Evolutionary conservation across 768 basidiomycete genomes (phyloP), one percentile per base, ranked within the genome.

Genomic region (Neoboletus brunneissimus): DNA sequence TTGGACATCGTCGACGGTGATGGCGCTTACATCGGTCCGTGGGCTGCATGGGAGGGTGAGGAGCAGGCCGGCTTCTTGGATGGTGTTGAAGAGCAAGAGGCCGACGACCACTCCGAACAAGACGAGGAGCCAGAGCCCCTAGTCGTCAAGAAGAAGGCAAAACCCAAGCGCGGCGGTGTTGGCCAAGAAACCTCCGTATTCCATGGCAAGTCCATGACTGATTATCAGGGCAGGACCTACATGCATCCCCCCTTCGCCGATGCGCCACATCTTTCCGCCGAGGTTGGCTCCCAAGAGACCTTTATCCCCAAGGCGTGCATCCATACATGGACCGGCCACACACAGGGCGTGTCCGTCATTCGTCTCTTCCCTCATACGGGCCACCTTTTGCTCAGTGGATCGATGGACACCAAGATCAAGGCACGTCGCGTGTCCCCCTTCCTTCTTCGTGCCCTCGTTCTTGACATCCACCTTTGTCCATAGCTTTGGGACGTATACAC

Each of bases 331-430:
- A 97, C 94, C 4, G 97, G 97, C 1, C 97, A 99, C 73, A 98
- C 94, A 12, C 89, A 91, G 72, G 97, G 91, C 27, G 93, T 99
- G 4, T 92, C 92, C n/a, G 90, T 88, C 46, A 86, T 99, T 56
- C 89, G 93, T 51, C 78, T 92, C 37, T 96, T 98, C 77, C 97
- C 97, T 22, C 81, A 88, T 55, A 92, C 91, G 8, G 95, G 94
- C 0, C 97, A 99, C 74, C 79, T 99, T 13, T 72, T 99, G 55
- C 84, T 99, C 58, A 94, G 90, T 69, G 96, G 89, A 1, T 94
- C 91, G 45, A 94, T 98, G 94, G 97, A 99, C 72, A 98, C 94
- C 10, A 95, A 98, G 72, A 91, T 99, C 76, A 99, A 99, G 81
- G 94, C 88, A 68, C 25, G 77, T 45, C 34, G 41, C 29, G 8